Evolutionary conservation across 179 eudicot genomes (phyloP).

Genomic region (Vitellaria paradoxa): DNA sequence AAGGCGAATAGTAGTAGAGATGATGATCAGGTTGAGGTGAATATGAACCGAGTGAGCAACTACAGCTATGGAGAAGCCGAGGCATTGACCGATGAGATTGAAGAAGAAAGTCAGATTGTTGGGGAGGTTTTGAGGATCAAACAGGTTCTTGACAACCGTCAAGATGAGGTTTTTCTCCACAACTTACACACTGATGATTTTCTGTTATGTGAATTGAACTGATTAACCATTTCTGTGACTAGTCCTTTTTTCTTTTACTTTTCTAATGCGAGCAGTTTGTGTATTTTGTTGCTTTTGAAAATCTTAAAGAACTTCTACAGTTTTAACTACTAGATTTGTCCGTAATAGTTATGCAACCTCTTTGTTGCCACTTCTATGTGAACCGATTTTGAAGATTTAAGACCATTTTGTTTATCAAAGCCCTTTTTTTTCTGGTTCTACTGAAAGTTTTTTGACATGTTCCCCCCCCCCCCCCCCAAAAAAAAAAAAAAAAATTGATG

Average conservation of each 20-base stretch:
- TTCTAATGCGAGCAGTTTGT: not conserved
- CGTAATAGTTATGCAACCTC: not conserved
- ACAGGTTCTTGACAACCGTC: constrained; percentile 48
- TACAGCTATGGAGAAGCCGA: constrained; percentile 75
- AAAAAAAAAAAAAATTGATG: too few relatives aligned
- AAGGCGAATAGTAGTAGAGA: constrained; percentile 46
- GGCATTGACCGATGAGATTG: constrained; percentile 86
- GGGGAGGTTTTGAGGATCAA: constrained; percentile 87
- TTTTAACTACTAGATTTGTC: not conserved
- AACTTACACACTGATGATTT: not conserved
- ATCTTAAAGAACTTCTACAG: not conserved
- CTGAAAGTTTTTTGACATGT: too few relatives aligned
- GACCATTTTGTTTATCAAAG: constrained; percentile 1
- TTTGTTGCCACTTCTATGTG: not conserved
- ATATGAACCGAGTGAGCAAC: constrained; percentile 45
- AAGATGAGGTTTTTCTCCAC: constrained; percentile 59
- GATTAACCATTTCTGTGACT: constrained; percentile 1
- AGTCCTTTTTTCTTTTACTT: not conserved
- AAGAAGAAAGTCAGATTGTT: constrained; percentile 53
- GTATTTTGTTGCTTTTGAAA: not conserved
- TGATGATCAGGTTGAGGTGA: constrained; percentile 37
- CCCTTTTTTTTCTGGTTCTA: too few relatives aligned
- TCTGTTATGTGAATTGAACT: not conserved
- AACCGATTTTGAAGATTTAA: not conserved
- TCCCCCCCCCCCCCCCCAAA: too few relatives aligned